Conservation (phyloP, 2,329 filamentous ascomycete genomes). For the Scytalidium sp. region DNA sequence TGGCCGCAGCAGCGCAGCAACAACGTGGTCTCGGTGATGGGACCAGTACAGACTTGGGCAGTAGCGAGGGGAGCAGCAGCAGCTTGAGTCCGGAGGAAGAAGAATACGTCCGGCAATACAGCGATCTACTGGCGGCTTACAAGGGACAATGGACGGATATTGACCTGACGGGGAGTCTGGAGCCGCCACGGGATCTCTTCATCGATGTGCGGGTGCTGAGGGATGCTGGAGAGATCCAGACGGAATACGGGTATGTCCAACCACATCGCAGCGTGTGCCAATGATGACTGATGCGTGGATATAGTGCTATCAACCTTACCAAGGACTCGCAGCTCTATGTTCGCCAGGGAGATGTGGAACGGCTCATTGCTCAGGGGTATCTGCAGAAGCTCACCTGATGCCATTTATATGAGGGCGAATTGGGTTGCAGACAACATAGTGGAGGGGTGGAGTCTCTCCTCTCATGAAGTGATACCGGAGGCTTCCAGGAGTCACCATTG, state of each 20-base stretch:
- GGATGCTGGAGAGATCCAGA: conserved; percentile 97
- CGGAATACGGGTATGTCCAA: conserved; percentile 94
- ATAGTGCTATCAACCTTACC: conserved; percentile 86
- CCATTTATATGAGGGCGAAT: background rate
- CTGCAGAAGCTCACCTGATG: conserved; percentile 80
- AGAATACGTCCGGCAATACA: conserved; percentile 90
- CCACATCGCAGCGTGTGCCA: too few species aligned
- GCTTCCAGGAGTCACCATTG: too few species aligned
- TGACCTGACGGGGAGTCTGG: conserved; percentile 88
- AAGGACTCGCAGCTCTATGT: conserved; percentile 99
- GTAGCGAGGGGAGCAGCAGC: conserved; percentile 56
- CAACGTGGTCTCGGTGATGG: conserved; percentile 30
- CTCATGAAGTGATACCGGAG: too few species aligned
- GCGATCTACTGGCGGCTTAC: conserved; percentile 88
- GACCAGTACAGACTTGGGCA: conserved; percentile 31
- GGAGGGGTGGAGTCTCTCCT: too few species aligned
- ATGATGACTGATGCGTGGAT: conserved; percentile 16
- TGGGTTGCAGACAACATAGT: too few species aligned
- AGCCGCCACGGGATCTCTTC: conserved; percentile 92
- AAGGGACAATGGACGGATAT: conserved; percentile 99
- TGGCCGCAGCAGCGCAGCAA: conserved; percentile 48
- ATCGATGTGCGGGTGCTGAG: conserved; percentile 95
- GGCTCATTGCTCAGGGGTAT: conserved; percentile 91
- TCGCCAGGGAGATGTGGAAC: conserved; percentile 90
- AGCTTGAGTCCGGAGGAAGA: conserved; percentile 94